A percentile compares a stretch with the other conserved stretches of the same genome.
Evolutionary conservation across 352 stramenopile species (phyloP).

Genomic region (Globisporangium paddicum): DNA sequence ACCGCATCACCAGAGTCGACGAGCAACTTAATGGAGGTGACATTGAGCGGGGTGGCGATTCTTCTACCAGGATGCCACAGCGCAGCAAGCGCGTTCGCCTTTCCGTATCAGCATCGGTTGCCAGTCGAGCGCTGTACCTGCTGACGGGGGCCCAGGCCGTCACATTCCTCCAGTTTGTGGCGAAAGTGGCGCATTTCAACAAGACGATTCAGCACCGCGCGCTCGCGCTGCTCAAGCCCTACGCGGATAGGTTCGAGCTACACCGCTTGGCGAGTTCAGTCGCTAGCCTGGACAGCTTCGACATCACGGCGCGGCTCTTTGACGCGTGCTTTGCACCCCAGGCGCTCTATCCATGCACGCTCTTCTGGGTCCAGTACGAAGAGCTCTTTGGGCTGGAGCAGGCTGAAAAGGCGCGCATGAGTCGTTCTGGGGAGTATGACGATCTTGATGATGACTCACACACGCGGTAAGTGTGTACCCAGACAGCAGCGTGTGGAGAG

Average conservation of each 20-base stretch:
- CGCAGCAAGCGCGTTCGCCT: neutral
- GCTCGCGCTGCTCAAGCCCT: slow-evolving; percentile 34
- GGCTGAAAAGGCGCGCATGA: slow-evolving; percentile 13
- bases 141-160: slow-evolving; percentile 52
- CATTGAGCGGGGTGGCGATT: neutral
- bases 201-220: slow-evolving; percentile 41
- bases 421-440: neutral
- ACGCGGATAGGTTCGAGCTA: slow-evolving; percentile 39
- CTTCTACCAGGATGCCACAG: slow-evolving; percentile 4
- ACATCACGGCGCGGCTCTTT: slow-evolving; percentile 32
- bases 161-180: slow-evolving; percentile 63
- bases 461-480: too few species aligned
- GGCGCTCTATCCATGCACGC: slow-evolving; percentile 17
- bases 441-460: neutral
- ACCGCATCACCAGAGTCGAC: slow-evolving; percentile 38
- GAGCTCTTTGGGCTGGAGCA: slow-evolving; percentile 33
- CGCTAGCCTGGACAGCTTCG: slow-evolving; percentile 39
- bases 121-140: slow-evolving; percentile 41
- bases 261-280: slow-evolving; percentile 45
- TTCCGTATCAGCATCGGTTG: slow-evolving; percentile 11
- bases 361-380: slow-evolving; percentile 58
- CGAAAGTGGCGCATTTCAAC: slow-evolving; percentile 63
- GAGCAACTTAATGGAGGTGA: neutral
- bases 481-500: neutral
- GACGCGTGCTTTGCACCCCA: slow-evolving; percentile 24